phyloP scores from a whole-genome alignment of 2,329 filamentous ascomycete genomes.

The Parastagonospora avenae region DNA sequence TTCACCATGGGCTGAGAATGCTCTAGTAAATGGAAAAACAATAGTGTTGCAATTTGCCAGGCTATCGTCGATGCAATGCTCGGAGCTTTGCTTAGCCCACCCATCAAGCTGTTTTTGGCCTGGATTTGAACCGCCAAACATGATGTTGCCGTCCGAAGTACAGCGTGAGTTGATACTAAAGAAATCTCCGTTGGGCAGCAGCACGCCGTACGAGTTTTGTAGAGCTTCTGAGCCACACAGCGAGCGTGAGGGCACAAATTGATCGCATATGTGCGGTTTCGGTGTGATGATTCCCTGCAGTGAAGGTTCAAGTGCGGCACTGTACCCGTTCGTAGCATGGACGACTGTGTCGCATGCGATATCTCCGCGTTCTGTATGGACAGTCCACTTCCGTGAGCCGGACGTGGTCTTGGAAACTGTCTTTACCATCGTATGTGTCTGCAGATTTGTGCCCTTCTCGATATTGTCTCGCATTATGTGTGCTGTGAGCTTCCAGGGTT shows the following conservation, averaged over 20 bases:
- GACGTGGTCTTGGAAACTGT: constrained; percentile 6
- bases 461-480: constrained; percentile 31
- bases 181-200: constrained; percentile 33
- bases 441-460: constrained; percentile 24
- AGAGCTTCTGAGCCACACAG: constrained; percentile 25
- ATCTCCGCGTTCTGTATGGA: constrained; percentile 24
- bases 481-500: constrained; percentile 35
- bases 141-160: constrained; percentile 34
- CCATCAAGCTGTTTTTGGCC: constrained; percentile 37
- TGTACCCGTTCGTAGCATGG: constrained; percentile 34
- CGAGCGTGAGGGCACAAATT: constrained; percentile 24
- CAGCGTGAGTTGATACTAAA: constrained; percentile 44
- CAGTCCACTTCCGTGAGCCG: constrained; percentile 17
- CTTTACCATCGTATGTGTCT: constrained; percentile 26
- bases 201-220: constrained; percentile 40
- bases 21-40: too few relatives aligned
- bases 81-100: constrained; percentile 36
- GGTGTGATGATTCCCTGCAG: constrained; percentile 29
- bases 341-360: constrained; percentile 26
- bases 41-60: constrained; percentile 13
- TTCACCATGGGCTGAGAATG: too few relatives aligned
- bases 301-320: constrained; percentile 27
- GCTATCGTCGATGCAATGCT: constrained; percentile 37
- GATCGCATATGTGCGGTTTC: constrained; percentile 37
- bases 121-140: constrained; percentile 42